phyloP scores from a whole-genome alignment of 805 yeast genomes.

The Candida corydali region DNA sequence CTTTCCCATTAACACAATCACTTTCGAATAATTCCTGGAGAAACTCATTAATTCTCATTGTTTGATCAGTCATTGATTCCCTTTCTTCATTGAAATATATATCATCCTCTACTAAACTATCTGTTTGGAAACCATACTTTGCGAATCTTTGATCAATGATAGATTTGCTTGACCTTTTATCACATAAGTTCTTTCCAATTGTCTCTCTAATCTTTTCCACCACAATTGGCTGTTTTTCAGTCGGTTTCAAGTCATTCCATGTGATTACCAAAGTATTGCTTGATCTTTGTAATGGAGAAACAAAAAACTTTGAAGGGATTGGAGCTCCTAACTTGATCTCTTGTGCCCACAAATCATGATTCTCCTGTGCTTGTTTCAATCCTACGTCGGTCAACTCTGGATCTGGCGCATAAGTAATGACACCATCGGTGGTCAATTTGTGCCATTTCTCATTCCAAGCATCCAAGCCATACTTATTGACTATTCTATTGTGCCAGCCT shows the following conservation, averaged over 20 bases:
- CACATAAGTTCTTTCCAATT: slow-evolving; percentile 57
- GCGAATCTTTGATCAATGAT: slow-evolving; percentile 36
- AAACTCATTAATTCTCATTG: slow-evolving; percentile 43
- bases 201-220: slow-evolving; percentile 53
- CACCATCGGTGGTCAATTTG: slow-evolving; percentile 49
- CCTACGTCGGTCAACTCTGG: slow-evolving; percentile 57
- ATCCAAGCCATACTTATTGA: slow-evolving; percentile 49
- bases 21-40: slow-evolving; percentile 29
- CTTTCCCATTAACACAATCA: slow-evolving; percentile 13
- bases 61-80: slow-evolving; percentile 49
- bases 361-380: slow-evolving; percentile 49
- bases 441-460: slow-evolving; percentile 61
- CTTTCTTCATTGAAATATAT: slow-evolving; percentile 36
- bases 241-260: slow-evolving; percentile 37
- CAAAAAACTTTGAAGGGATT: slow-evolving; percentile 52
- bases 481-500: slow-evolving; percentile 59
- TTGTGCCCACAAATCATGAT: slow-evolving; percentile 38
- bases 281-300: slow-evolving; percentile 64
- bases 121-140: slow-evolving; percentile 37
- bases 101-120: slow-evolving; percentile 48
- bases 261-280: slow-evolving; percentile 53
- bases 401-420: slow-evolving; percentile 55
- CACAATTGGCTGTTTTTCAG: slow-evolving; percentile 27
- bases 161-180: slow-evolving; percentile 44
- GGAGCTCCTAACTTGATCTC: slow-evolving; percentile 49